A percentile compares a stretch with the other conserved stretches of the same genome.
These are phyloP conservation scores for Candida namnaoensis DNA, from an alignment of 805 yeast genomes.

Conservation along the genomic window DNA sequence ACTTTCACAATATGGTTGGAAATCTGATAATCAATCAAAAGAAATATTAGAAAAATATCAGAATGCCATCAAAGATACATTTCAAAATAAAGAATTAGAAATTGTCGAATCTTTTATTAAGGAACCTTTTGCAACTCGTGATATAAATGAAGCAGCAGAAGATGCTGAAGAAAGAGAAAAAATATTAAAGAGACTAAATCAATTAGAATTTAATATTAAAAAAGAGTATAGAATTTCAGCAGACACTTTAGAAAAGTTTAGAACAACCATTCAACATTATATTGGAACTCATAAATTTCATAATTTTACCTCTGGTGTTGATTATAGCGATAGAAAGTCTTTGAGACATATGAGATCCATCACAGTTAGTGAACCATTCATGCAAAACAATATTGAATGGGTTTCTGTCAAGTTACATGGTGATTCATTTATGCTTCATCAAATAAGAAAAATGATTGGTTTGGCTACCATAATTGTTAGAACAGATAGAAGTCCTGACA, in stretches of 20 bases:
- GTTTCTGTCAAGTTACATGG: slow-evolving; percentile 93
- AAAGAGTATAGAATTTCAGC: slow-evolving; percentile 58
- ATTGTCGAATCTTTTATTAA: slow-evolving; percentile 20
- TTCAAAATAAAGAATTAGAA: slow-evolving; percentile 19
- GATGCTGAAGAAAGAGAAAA: slow-evolving; percentile 26
- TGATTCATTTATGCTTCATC: slow-evolving; percentile 96
- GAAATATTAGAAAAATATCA: slow-evolving; percentile 59
- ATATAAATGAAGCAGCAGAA: slow-evolving; percentile 12
- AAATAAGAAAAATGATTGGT: slow-evolving; percentile 95
- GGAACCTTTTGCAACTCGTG: slow-evolving; percentile 22
- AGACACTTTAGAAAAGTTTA: slow-evolving; percentile 53
- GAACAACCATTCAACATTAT: slow-evolving; percentile 63
- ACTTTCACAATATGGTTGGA: slow-evolving; percentile 40
- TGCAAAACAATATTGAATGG: slow-evolving; percentile 94
- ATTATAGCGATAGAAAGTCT: slow-evolving; percentile 78
- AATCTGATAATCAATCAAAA: slow-evolving; percentile 59
- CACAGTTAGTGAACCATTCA: slow-evolving; percentile 78
- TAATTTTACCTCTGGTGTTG: slow-evolving; percentile 75
- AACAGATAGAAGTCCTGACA: slow-evolving; percentile 71
- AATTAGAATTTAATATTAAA: slow-evolving; percentile 58
- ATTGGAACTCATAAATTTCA: slow-evolving; percentile 90
- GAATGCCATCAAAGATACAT: slow-evolving; percentile 22
- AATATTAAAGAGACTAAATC: slow-evolving; percentile 44
- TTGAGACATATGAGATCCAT: slow-evolving; percentile 73
- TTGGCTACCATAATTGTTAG: slow-evolving; percentile 84